phyloP scores from a whole-genome alignment of 192 early-diverging fungal genomes.

The Linnemannia exigua region DNA sequence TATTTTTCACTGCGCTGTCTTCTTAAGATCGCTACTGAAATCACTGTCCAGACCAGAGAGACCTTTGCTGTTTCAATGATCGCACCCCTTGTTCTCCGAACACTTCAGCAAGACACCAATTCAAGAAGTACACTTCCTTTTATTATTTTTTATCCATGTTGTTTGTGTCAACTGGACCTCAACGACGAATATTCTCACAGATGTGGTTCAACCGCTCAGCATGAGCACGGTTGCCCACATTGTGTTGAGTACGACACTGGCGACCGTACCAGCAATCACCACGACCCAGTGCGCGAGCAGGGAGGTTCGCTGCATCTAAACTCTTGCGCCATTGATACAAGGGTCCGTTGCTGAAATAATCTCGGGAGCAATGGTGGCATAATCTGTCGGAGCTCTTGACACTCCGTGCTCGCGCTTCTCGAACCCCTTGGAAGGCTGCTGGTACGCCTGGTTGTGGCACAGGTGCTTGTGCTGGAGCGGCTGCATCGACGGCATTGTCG shows the following conservation, averaged over 20 bases:
- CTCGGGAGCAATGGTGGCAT: slow-evolving; percentile 4
- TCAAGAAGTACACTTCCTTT: background rate
- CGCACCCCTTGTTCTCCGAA: too few species aligned
- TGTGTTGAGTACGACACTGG: slow-evolving; percentile 45
- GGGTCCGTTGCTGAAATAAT: slow-evolving; percentile 38
- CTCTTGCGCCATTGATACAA: slow-evolving; percentile 45
- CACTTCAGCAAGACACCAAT: too few species aligned
- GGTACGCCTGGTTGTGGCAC: background rate
- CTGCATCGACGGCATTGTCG: background rate
- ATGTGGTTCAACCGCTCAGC: slow-evolving; percentile 46
- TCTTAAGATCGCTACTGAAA: too few species aligned
- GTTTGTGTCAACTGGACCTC: background rate
- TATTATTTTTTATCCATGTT: background rate
- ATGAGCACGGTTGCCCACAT: slow-evolving; percentile 7
- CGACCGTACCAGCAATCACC: slow-evolving; percentile 45
- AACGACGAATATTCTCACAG: slow-evolving; percentile 30
- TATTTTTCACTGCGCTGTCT: too few species aligned
- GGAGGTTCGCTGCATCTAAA: slow-evolving; percentile 13
- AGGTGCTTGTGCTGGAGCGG: background rate
- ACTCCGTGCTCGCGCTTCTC: background rate
- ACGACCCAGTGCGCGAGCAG: background rate
- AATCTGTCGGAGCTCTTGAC: slow-evolving; percentile 27
- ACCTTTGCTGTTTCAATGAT: too few species aligned
- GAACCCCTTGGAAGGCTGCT: background rate
- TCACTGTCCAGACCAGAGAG: too few species aligned